Conservation (phyloP, 2,329 filamentous ascomycete genomes). For the Meredithiella fracta region DNA sequence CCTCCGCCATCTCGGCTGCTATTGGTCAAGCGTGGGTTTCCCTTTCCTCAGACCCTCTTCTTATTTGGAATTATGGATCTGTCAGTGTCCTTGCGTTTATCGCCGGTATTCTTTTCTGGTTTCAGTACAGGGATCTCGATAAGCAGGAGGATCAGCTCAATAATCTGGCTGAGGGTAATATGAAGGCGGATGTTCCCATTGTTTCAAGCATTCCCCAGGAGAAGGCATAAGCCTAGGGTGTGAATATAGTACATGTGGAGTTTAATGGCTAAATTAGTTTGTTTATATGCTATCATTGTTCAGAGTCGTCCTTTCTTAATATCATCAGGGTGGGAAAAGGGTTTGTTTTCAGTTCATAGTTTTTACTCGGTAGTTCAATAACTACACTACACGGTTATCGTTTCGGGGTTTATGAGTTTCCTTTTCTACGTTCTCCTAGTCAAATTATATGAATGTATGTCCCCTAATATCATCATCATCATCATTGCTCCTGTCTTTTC, state of each 20-base stretch:
- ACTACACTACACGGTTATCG: background rate
- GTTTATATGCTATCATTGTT: background rate
- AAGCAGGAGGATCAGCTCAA: slow-evolving; percentile 51
- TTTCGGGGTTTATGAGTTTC: background rate
- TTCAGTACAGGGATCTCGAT: slow-evolving; percentile 46
- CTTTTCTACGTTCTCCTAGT: background rate
- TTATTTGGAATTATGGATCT: slow-evolving; percentile 58
- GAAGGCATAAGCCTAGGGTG: background rate
- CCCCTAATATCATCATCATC: too few relatives aligned
- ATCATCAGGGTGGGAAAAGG: background rate
- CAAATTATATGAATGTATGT: too few relatives aligned
- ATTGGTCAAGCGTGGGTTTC: slow-evolving; percentile 41
- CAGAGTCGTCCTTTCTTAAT: background rate
- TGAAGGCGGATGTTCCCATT: slow-evolving; percentile 12
- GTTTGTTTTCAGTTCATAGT: background rate
- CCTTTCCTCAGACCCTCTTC: slow-evolving; percentile 39
- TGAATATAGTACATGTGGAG: background rate
- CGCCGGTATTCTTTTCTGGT: slow-evolving; percentile 52
- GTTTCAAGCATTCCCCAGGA: background rate
- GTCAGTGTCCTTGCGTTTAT: slow-evolving; percentile 49
- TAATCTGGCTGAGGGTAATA: slow-evolving; percentile 27
- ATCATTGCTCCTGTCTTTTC: too few relatives aligned
- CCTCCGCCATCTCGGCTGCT: slow-evolving; percentile 50
- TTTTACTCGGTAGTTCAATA: background rate
- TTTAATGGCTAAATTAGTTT: background rate